Evolutionary conservation across 495 filamentous ascomycete genomes (phyloP), one percentile per base, ranked within the genome.

Genomic region (Cercophora newfieldiana): DNA sequence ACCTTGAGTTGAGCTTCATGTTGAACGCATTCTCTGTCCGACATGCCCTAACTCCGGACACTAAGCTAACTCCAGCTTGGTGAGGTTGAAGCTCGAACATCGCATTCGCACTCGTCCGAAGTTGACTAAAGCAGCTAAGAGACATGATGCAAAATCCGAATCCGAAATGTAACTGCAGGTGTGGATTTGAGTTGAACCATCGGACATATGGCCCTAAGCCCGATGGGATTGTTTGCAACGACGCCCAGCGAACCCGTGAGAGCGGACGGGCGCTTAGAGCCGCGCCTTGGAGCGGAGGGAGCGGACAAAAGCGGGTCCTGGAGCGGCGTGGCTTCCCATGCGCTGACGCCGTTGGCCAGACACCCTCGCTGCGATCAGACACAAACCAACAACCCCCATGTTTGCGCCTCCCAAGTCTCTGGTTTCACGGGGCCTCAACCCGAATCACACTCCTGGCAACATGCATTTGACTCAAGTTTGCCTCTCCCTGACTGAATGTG

Each of bases 201-300:
- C 37, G 37, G 4, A 14, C 12, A 2, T 44, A 44, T 44, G 37
- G 4, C n/a, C 12, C 37, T 44, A 44, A 44, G 37, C 37, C 37
- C 37, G 37, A 44, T 44, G 10, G 37, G 37, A 44, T 6, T 44
- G 37, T 44, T 44, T 44, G 37, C 37, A 14, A 44, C 37, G 12
- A 44, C 5, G 37, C 37, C 37, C 37, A 44, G 4, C 2, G 12
- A 44, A 44, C 37, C 22, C 51, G 14, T 18, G n/a, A 19, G 50
- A 22, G 50, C 50, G 50, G 50, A 12, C 8, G 51, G 26, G 51
- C 51, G 51, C 22, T 16, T 55, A 24, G 51, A 55, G 21, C 16
- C 25, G 31, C 25, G 56, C 19, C n/a, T 21, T 29, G 28, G 10
- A 58, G 55, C 55, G 55, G 55, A 58, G 12, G 28, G 55, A 58